Conservation (phyloP, 163 green algal species). For the Scenedesmus sp. region DNA sequence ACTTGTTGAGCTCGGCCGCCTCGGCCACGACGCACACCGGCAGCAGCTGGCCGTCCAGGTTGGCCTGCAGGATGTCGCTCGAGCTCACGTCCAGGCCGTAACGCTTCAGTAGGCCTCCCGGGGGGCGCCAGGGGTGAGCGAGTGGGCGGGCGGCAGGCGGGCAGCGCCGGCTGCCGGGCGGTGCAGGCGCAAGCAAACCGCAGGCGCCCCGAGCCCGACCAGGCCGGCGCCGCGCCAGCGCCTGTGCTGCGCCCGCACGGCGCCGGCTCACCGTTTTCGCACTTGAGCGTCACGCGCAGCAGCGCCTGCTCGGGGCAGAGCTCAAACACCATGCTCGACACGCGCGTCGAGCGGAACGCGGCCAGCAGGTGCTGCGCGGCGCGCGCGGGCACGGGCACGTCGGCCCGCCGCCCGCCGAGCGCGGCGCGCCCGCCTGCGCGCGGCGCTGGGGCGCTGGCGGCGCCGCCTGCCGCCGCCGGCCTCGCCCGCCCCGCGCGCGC, state of each 20-base stretch:
- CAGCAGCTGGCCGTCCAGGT: conserved; percentile 67
- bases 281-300: conserved; percentile 61
- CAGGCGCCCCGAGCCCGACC: too few relatives aligned
- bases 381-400: background rate
- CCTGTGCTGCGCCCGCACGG: too few relatives aligned
- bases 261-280: conserved; percentile 66
- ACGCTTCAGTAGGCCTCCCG: conserved; percentile 73
- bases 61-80: conserved; percentile 74
- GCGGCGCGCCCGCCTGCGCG: too few relatives aligned
- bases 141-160: too few relatives aligned
- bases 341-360: conserved; percentile 64
- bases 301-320: conserved; percentile 47
- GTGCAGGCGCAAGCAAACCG: too few relatives aligned
- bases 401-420: too few relatives aligned
- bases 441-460: too few relatives aligned
- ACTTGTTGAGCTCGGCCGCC: conserved; percentile 70
- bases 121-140: background rate
- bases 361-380: conserved; percentile 67
- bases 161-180: too few relatives aligned
- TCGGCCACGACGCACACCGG: conserved; percentile 69
- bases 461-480: too few relatives aligned
- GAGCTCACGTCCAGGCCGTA: conserved; percentile 67
- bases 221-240: too few relatives aligned
- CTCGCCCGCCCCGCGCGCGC: too few relatives aligned
- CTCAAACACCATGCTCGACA: conserved; percentile 59